Evolutionary conservation across 208 protist species (phyloP), one percentile per base, ranked within the genome.

Genomic region (Crithidia thermophila): DNA sequence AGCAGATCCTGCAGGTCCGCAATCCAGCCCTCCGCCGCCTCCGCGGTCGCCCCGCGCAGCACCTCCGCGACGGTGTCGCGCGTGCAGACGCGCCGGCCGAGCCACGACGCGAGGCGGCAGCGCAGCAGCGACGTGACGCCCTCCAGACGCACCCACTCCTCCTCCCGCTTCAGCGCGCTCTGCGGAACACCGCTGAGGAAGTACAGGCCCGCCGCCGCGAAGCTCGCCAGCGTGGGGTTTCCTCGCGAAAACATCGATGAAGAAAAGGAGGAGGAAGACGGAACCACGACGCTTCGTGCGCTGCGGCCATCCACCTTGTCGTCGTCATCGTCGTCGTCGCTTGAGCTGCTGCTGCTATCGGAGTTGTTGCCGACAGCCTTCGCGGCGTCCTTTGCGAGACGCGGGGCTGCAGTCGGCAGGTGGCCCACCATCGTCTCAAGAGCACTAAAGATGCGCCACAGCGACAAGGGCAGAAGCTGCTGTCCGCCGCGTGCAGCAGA

Each of bases 391-490:
- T 31, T 21, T 13, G 53, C 36, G 6, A 47, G 18, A 21, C 20
- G 40, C 16, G 47, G 21, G 28, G 47, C 37, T 14, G 64, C 47
- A 11, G 42, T 28, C 57, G 52, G 72, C 16, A 47, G 43, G 2
- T 63, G 36, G 3, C 69, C 62, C 47, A 78, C 68, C 66, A 80
- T 45, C 62, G 53, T 50, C 64, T 93, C 87, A 64, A 93, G 63
- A 0, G 84, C 75, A 23, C 67, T 78, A 52, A 85, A 93, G 28
- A 93, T 40, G 28, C 75, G 80, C 87, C 87, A 93, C 28, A 87
- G 42, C 16, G 58, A 67, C 2, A 93, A 45, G 21, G 84, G 87
- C 1, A 75, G 36, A 0, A 20, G 34, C 18, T 21, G 20, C n/a
- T 9, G 7, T 3, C 28, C 46, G 46, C 21, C 46, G 23, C 23